Percentiles rank a stretch among this genome's conserved stretches.
Evolutionary conservation across 2,329 filamentous ascomycete species (phyloP).

Genomic region (Ophiostoma angusticollis): DNA sequence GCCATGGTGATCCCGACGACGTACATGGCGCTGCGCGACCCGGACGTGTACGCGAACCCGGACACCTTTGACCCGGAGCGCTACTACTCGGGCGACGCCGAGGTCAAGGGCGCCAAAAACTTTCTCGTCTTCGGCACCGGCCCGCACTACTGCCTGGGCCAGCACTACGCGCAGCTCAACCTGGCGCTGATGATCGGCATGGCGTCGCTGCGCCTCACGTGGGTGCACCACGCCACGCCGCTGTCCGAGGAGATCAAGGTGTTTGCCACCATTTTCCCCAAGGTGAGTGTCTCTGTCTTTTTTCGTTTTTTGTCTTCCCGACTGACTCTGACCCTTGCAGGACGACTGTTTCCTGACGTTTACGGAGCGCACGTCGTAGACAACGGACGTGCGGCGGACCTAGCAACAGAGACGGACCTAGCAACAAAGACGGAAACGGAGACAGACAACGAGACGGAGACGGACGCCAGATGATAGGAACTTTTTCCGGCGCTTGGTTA

Average conservation of each 20-base stretch:
- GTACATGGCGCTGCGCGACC: constrained; percentile 82
- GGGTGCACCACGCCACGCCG: constrained; percentile 77
- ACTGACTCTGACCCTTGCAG: constrained; percentile 28
- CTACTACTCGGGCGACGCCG: constrained; percentile 81
- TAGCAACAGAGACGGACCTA: too few species aligned
- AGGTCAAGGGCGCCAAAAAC: constrained; percentile 80
- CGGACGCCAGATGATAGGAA: too few species aligned
- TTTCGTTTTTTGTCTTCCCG: not conserved
- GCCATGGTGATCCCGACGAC: constrained; percentile 91
- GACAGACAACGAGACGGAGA: too few species aligned
- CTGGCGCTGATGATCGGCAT: constrained; percentile 83
- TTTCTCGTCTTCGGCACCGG: constrained; percentile 93
- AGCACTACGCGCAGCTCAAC: constrained; percentile 82
- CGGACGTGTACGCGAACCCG: constrained; percentile 81
- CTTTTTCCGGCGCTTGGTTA: too few species aligned
- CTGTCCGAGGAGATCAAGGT: constrained; percentile 91
- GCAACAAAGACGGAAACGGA: too few species aligned
- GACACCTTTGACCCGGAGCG: constrained; percentile 83
- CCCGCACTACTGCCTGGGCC: constrained; percentile 91
- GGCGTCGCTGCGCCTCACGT: constrained; percentile 75
- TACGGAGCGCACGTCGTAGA: constrained; percentile 37
- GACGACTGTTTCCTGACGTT: constrained; percentile 77
- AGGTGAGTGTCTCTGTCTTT: constrained; percentile 46
- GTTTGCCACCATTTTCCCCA: constrained; percentile 95
- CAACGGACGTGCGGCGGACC: too few species aligned